These are phyloP conservation scores for Populus davidiana DNA, from an alignment of 345 rosid species.

Conservation along the genomic window DNA sequence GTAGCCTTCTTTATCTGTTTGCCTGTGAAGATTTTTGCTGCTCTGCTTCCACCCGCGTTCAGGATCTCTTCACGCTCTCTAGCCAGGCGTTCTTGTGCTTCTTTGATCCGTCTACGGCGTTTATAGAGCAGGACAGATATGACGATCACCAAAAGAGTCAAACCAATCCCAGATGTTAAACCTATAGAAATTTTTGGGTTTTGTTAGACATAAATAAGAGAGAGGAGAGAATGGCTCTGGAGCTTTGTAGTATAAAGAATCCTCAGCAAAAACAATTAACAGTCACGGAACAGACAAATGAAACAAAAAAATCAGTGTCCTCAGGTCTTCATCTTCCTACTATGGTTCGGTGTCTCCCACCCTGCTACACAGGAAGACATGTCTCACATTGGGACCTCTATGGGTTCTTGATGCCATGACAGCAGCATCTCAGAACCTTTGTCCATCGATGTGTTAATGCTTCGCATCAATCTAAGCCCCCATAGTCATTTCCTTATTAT, in stretches of 20 bases:
- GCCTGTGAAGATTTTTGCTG: slow-evolving; percentile 33
- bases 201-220: background rate
- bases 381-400: too few species aligned
- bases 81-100: slow-evolving; percentile 29
- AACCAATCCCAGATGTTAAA: slow-evolving; percentile 17
- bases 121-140: slow-evolving; percentile 25
- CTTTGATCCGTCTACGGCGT: slow-evolving; percentile 28
- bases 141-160: background rate
- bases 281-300: background rate
- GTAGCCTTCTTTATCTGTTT: slow-evolving; percentile 46
- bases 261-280: background rate
- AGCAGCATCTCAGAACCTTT: too few species aligned
- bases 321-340: too few species aligned
- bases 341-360: too few species aligned
- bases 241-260: too few species aligned
- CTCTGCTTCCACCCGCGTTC: slow-evolving; percentile 35
- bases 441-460: too few species aligned
- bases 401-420: too few species aligned
- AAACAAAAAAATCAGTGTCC: too few species aligned
- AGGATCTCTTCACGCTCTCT: slow-evolving; percentile 39
- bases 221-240: background rate
- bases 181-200: background rate
- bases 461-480: too few species aligned
- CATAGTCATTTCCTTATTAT: too few species aligned
- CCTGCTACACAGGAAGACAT: too few species aligned